Percentiles rank a stretch among this genome's conserved stretches.
phyloP scores from a whole-genome alignment of 345 rosid genomes.

The Syzygium aqueum region DNA sequence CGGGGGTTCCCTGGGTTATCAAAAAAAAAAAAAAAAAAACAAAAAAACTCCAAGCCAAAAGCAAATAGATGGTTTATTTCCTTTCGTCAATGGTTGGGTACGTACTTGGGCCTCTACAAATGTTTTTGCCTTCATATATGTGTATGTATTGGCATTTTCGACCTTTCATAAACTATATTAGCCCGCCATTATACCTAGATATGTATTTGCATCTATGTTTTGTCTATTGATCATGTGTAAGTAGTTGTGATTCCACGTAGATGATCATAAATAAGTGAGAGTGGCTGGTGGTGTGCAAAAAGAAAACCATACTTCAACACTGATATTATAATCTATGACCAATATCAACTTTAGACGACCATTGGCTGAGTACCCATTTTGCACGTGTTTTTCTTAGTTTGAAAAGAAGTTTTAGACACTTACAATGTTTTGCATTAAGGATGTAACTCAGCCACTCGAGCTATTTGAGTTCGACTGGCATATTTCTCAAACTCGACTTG shows the following conservation, averaged over 20 bases:
- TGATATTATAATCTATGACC: background rate
- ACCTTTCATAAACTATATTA: background rate
- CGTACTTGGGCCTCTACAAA: background rate
- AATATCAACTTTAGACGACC: background rate
- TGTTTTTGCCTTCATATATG: background rate
- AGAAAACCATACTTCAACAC: background rate
- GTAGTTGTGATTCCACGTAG: background rate
- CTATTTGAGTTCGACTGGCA: background rate
- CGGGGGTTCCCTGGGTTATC: no score
- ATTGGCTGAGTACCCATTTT: background rate
- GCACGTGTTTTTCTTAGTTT: background rate
- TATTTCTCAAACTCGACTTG: background rate
- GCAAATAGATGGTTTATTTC: background rate
- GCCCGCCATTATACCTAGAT: background rate
- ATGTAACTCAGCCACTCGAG: background rate
- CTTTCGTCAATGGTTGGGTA: background rate
- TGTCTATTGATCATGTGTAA: background rate
- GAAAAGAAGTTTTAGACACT: background rate
- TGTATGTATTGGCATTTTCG: background rate
- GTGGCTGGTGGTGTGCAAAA: background rate
- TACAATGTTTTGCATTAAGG: background rate
- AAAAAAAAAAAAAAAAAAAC: no score
- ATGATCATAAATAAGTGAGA: background rate
- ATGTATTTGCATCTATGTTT: background rate
- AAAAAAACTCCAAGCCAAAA: no score